Evolutionary conservation across 1,139 yeast genomes (phyloP), one percentile per base, ranked within the genome.

Genomic region (Scheffersomyces lignicola): DNA sequence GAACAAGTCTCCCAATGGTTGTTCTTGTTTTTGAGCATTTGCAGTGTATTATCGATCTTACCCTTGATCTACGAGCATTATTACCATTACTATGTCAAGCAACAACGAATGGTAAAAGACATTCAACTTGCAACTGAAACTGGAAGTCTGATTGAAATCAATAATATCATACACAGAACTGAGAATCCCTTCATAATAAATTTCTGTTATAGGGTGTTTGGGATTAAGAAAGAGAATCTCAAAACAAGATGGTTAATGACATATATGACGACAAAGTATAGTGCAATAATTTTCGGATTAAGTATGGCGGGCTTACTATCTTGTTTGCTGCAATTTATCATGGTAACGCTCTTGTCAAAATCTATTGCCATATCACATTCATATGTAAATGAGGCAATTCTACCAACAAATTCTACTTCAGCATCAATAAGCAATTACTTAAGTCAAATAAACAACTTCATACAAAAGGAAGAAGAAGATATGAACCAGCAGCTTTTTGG

Each of bases 401-500:
- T 7, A 15, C 20, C 5, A 26, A 4, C 6, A 9, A 9, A n/a
- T n/a, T n/a, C n/a, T n/a, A n/a, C n/a, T 5, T 5, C 29, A 15
- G 9, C 20, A 15, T 18, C 9, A 5, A 16, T 14, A 5, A 16
- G 28, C 5, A 32, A 30, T 12, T 59, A 58, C 39, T 33, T 60
- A 7, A 38, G 29, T 6, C 40, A 48, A 8, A 52, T 63, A 24
- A 62, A 65, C 37, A 23, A n/a, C 2, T 56, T 52, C 25, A 47
- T 67, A 5, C 32, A 37, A 4, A 15, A 33, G 1, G 57, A 62
- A 32, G 56, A 86, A 51, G 34, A 43, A 1, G 53, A 55, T 4
- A 57, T 89, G 24, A 90, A 90, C 54, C 58, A 69, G 5, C 76
- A 82, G 28, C 45, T 88, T 13, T 78, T 90, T 42, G 87, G 88